Percentiles rank a stretch among this genome's conserved stretches.
Conservation (phyloP, 495 filamentous ascomycete species). For the Rusavskia elegans region DNA sequence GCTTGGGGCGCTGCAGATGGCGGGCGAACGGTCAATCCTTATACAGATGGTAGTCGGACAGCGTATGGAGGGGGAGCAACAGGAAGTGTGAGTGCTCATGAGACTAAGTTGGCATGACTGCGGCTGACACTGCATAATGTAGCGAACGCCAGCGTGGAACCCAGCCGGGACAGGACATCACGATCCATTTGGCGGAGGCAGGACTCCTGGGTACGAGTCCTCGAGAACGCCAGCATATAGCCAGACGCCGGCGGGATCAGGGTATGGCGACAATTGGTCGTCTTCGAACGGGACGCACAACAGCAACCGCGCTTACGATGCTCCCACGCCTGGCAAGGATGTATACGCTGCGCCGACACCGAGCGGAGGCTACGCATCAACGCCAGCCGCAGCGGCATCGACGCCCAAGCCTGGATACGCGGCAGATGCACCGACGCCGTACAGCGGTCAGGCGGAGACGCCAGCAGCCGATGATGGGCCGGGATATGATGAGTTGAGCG, state of each 20-base stretch:
- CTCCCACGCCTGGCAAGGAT: conserved; percentile 60
- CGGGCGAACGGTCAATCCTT: conserved; percentile 56
- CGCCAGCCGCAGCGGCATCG: conserved; percentile 57
- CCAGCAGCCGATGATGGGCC: conserved; percentile 37
- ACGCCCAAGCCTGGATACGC: conserved; percentile 56
- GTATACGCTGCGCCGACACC: conserved; percentile 38
- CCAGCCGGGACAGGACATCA: conserved; percentile 17
- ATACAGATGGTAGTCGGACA: conserved; percentile 59
- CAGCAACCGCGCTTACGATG: conserved; percentile 45
- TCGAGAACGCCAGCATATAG: conserved; percentile 39
- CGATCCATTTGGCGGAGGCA: conserved; percentile 28
- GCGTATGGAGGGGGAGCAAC: conserved; percentile 21
- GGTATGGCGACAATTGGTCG: conserved; percentile 12
- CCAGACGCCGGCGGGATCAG: conserved; percentile 6
- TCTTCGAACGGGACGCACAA: conserved; percentile 31
- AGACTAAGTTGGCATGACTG: neutral
- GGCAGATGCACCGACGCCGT: conserved; percentile 61
- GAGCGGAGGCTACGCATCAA: conserved; percentile 43
- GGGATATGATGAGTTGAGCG: conserved; percentile 31
- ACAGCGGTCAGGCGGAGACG: conserved; percentile 55
- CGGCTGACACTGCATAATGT: neutral
- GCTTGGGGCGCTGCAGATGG: conserved; percentile 44
- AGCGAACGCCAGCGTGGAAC: conserved; percentile 37
- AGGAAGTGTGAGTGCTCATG: conserved; percentile 14
- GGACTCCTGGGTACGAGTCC: conserved; percentile 40